phyloP scores from a whole-genome alignment of 1,284 basidiomycete species.

The Tylopilus orsonianus region DNA sequence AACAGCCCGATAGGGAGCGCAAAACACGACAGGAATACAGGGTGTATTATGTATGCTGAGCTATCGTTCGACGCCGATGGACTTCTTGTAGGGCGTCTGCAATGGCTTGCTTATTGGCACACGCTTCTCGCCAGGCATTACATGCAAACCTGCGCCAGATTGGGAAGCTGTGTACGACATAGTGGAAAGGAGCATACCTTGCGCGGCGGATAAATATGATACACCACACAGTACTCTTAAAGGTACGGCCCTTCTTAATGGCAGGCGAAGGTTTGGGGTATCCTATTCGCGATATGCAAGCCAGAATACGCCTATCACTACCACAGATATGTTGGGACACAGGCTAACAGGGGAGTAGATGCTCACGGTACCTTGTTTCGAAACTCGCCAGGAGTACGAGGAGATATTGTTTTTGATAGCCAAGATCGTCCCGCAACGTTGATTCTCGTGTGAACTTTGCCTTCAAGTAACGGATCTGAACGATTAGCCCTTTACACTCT shows the following conservation, averaged over 20 bases:
- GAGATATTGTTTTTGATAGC: slow-evolving; percentile 86
- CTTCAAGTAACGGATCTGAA: slow-evolving; percentile 91
- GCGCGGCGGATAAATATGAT: slow-evolving; percentile 67
- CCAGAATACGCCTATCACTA: slow-evolving; percentile 78
- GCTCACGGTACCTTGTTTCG: slow-evolving; percentile 65
- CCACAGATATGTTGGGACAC: slow-evolving; percentile 5
- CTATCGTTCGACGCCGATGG: slow-evolving; percentile 47
- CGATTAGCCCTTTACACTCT: slow-evolving; percentile 85
- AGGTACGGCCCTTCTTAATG: slow-evolving; percentile 39
- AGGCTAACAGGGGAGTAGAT: not conserved
- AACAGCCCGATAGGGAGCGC: slow-evolving; percentile 2
- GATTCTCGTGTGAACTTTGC: slow-evolving; percentile 88
- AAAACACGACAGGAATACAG: slow-evolving; percentile 11
- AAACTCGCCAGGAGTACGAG: slow-evolving; percentile 62
- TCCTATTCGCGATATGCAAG: slow-evolving; percentile 77
- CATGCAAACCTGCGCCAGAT: slow-evolving; percentile 49
- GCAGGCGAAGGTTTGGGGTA: slow-evolving; percentile 43
- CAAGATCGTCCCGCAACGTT: slow-evolving; percentile 74
- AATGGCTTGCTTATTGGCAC: slow-evolving; percentile 58
- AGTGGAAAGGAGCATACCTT: slow-evolving; percentile 49
- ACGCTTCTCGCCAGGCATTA: slow-evolving; percentile 60
- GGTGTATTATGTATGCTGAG: slow-evolving; percentile 14
- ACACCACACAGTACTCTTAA: slow-evolving; percentile 61
- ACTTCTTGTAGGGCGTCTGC: slow-evolving; percentile 69
- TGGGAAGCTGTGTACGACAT: slow-evolving; percentile 9